These are phyloP conservation scores for Licmophora abbreviata DNA, from an alignment of 108 stramenopile genomes.

Conservation along the genomic window DNA sequence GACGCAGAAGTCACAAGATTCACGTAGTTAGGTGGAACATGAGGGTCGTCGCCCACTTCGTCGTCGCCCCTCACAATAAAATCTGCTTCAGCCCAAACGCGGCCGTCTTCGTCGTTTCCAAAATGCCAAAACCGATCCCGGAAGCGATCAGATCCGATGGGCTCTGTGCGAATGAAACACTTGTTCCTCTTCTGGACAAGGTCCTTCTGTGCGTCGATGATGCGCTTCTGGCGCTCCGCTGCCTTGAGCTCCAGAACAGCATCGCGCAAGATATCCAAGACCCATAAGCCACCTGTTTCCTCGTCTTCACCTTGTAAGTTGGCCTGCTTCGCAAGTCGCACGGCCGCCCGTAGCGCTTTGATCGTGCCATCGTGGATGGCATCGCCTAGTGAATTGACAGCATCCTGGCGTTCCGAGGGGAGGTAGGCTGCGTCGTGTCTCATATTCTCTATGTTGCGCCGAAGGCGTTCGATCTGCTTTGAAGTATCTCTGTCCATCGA, in stretches of 20 bases:
- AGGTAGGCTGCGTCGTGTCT: constrained; percentile 33
- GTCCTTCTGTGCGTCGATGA: constrained; percentile 80
- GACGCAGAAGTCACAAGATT: constrained; percentile 19
- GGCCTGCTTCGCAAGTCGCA: constrained; percentile 65
- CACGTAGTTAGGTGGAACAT: constrained; percentile 11
- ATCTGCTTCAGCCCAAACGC: constrained; percentile 74
- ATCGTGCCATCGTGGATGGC: constrained; percentile 87
- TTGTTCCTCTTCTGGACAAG: constrained; percentile 73
- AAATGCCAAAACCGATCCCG: constrained; percentile 67
- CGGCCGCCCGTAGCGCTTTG: constrained; percentile 63
- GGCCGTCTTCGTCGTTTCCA: constrained; percentile 56
- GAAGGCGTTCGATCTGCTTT: constrained; percentile 41
- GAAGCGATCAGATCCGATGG: constrained; percentile 66
- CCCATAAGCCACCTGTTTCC: constrained; percentile 67
- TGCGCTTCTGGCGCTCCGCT: constrained; percentile 68
- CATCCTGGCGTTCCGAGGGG: constrained; percentile 33
- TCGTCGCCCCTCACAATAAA: constrained; percentile 16
- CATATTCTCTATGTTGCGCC: constrained; percentile 47
- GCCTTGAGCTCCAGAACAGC: constrained; percentile 73
- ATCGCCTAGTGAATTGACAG: constrained; percentile 61
- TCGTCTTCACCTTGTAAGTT: constrained; percentile 63
- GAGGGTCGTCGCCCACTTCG: too few relatives aligned
- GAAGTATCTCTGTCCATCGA: constrained; percentile 30
- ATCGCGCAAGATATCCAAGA: constrained; percentile 69
- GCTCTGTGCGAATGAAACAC: constrained; percentile 75